Percentiles rank a stretch among this genome's conserved stretches.
Conservation (phyloP, 139 green algal genomes). For the Protoeuglena noctilucae region DNA sequence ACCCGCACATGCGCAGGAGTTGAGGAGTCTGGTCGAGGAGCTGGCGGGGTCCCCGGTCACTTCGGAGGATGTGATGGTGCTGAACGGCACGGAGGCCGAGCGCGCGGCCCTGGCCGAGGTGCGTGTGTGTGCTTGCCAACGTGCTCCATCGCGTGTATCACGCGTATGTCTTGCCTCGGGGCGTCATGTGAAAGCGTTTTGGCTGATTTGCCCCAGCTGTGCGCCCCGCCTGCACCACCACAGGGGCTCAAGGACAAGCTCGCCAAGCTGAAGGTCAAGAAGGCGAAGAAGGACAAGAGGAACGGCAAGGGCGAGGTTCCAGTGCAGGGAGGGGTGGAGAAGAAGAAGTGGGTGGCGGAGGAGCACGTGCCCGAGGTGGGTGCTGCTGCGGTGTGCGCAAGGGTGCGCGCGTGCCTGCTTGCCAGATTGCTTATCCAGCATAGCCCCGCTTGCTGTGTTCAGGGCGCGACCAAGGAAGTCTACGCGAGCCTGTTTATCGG, state of each 20-base stretch:
- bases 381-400: too few species aligned
- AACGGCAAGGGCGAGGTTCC: conserved; percentile 8
- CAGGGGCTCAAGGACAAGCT: conserved; percentile 21
- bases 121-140: too few species aligned
- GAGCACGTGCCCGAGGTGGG: conserved; percentile 12
- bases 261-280: conserved; percentile 8
- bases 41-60: conserved; percentile 4
- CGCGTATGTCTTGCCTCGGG: too few species aligned
- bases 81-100: conserved; percentile 11
- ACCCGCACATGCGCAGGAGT: not conserved
- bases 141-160: too few species aligned
- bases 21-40: conserved; percentile 11
- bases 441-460: too few species aligned
- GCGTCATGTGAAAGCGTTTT: too few species aligned
- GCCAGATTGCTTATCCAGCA: too few species aligned
- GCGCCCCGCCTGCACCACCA: conserved; percentile 27
- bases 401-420: too few species aligned
- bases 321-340: not conserved
- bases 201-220: conserved; percentile 33
- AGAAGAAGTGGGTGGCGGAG: conserved; percentile 15
- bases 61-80: conserved; percentile 7
- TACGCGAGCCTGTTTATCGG: conserved; percentile 18
- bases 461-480: conserved; percentile 9
- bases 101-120: too few species aligned
- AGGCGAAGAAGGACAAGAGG: conserved; percentile 5